phyloP scores from a whole-genome alignment of 108 stramenopile genomes.

The Skeletonema potamos region DNA sequence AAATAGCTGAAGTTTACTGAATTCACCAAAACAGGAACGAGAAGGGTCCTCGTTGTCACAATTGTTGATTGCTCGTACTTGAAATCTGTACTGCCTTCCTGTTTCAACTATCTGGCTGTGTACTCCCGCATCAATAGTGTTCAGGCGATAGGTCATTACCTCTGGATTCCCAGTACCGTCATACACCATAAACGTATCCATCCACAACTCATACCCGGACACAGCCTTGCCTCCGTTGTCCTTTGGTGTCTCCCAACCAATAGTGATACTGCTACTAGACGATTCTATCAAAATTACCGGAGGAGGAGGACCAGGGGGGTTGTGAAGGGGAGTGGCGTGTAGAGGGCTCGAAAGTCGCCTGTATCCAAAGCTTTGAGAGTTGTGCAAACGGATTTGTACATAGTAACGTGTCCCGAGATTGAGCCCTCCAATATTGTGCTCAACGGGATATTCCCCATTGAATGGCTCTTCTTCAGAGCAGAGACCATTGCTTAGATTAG shows the following conservation, averaged over 20 bases:
- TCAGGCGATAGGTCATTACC: slow-evolving; percentile 52
- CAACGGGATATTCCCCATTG: slow-evolving; percentile 53
- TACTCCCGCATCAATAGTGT: slow-evolving; percentile 38
- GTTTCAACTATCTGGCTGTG: slow-evolving; percentile 64
- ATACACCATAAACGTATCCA: slow-evolving; percentile 82
- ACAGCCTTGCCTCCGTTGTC: slow-evolving; percentile 74
- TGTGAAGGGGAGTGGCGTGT: slow-evolving; percentile 40
- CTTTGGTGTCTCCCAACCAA: slow-evolving; percentile 71
- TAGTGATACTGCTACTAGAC: slow-evolving; percentile 61
- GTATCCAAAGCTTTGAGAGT: slow-evolving; percentile 61
- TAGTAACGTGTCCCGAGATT: slow-evolving; percentile 60
- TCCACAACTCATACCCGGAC: slow-evolving; percentile 83
- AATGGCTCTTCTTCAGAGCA: slow-evolving; percentile 52
- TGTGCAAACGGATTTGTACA: slow-evolving; percentile 69
- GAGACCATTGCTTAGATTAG: slow-evolving; percentile 31
- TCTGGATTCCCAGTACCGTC: slow-evolving; percentile 69
- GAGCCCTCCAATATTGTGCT: slow-evolving; percentile 49
- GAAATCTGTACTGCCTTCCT: slow-evolving; percentile 72
- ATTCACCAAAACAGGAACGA: slow-evolving; percentile 62
- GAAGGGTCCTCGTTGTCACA: slow-evolving; percentile 58
- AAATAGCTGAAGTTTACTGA: slow-evolving; percentile 63
- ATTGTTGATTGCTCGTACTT: slow-evolving; percentile 82
- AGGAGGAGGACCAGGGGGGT: slow-evolving; percentile 68
- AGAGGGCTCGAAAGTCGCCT: slow-evolving; percentile 34
- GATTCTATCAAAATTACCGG: slow-evolving; percentile 64